Evolutionary conservation across 306 rosid genomes (phyloP), one percentile per base, ranked within the genome.

Genomic region (Lathyrus tuberosus): DNA sequence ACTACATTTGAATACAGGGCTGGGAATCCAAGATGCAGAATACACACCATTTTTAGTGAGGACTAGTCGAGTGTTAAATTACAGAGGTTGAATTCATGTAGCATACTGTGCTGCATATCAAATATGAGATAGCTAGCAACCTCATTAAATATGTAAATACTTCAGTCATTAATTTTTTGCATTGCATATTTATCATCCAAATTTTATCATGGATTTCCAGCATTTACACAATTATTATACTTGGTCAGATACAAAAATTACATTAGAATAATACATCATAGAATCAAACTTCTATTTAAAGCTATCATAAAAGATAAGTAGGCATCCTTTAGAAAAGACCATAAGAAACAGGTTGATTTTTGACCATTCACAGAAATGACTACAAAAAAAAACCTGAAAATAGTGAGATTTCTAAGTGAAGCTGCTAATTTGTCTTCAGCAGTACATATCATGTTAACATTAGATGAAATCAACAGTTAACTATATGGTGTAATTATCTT

Each of bases 31-130:
- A 73, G 76, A 80, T 53, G 65, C 82, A 76, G 16, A 73, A 67
- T 44, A 58, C 70, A 5, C 76, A 62, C 90, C 88, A 24, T 73
- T 86, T 24, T 89, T 91, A 17, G 84, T 65, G 74, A 82, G 86
- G 68, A 78, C 73, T 28, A 71, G 78, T 74, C 71, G 60, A 62
- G 72, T 69, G 13, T 65, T 74, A 17, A 82, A 77, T 10, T 60
- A 60, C 51, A 73, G 63, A 75, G 73, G 37, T 4, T 11, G 49
- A 6, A 37, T 3, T 30, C 46, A 31, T 64, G 28, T 38, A 24
- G 35, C 47, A 22, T 33, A 20, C 22, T 20, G 22, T 20, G 48
- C 56, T 79, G 75, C 63, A 2, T 53, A 41, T 81, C 20, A 54
- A 59, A 6, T 37, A 44, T 65, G 65, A 56, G 64, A 57, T 59